These are phyloP conservation scores for Huntiella omanensis DNA, from an alignment of 2,329 filamentous ascomycete genomes.

Conservation along the genomic window DNA sequence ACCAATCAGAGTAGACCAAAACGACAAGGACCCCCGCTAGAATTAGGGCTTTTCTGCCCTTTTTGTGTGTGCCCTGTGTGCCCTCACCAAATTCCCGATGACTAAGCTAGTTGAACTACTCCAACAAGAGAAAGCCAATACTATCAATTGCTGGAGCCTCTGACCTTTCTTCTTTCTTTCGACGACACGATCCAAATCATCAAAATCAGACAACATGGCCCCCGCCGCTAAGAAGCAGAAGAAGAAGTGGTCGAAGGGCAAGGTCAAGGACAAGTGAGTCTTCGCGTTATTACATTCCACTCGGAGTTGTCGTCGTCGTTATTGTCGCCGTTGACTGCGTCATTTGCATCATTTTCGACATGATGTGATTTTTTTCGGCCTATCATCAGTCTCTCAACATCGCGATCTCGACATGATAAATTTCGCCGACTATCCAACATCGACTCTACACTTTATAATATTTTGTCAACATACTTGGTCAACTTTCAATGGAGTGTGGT, in stretches of 20 bases:
- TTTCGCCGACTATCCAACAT: not conserved
- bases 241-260: conserved; percentile 34
- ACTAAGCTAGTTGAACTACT: conserved; percentile 8
- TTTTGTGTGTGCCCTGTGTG: conserved; percentile 12
- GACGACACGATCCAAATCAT: conserved; percentile 12
- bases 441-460: too few species aligned
- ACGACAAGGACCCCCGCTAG: conserved; percentile 17
- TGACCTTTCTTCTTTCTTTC: conserved; percentile 11
- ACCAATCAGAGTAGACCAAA: conserved; percentile 20
- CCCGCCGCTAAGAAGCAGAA: conserved; percentile 32
- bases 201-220: conserved; percentile 26
- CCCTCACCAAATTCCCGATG: conserved; percentile 11
- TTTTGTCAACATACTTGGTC: too few species aligned
- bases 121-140: conserved; percentile 11
- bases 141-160: conserved; percentile 11
- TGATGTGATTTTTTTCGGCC: not conserved
- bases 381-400: not conserved
- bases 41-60: conserved; percentile 27
- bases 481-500: too few species aligned
- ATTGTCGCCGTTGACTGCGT: not conserved
- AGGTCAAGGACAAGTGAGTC: conserved; percentile 84
- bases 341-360: not conserved
- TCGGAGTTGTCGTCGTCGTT: not conserved
- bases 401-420: not conserved
- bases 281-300: not conserved